Evolutionary conservation across 441 rosid species (phyloP).

Genomic region (Gossypium schwendimanii): DNA sequence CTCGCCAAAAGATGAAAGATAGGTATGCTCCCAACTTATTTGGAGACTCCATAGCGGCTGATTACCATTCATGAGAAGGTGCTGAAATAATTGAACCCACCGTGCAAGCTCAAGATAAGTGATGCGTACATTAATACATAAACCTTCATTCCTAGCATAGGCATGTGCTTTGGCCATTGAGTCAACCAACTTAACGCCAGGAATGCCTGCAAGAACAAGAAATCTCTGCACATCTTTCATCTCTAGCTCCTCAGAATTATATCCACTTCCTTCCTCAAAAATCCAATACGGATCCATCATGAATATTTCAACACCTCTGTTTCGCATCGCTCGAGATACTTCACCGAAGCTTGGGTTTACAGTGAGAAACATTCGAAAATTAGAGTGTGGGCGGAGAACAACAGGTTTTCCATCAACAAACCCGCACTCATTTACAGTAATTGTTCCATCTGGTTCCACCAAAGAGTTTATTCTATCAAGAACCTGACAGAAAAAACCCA

Average conservation of each 20-base stretch:
- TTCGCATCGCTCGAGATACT: slow-evolving; percentile 96
- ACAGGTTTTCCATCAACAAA: slow-evolving; percentile 81
- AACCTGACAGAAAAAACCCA: slow-evolving; percentile 43
- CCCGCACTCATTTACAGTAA: slow-evolving; percentile 91
- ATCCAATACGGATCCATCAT: slow-evolving; percentile 95
- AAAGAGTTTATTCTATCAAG: slow-evolving; percentile 98
- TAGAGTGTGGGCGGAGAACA: slow-evolving; percentile 73
- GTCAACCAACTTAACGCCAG: slow-evolving; percentile 52
- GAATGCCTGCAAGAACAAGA: slow-evolving; percentile 74
- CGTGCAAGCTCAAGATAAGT: slow-evolving; percentile 85
- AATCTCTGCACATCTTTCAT: slow-evolving; percentile 59
- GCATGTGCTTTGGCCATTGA: slow-evolving; percentile 89
- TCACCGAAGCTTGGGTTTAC: slow-evolving; percentile 88
- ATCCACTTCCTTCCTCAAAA: slow-evolving; percentile 36
- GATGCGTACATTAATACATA: slow-evolving; percentile 40
- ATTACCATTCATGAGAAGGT: slow-evolving; percentile 69
- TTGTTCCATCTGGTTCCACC: slow-evolving; percentile 87
- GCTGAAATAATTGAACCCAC: slow-evolving; percentile 81
- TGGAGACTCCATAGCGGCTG: slow-evolving; percentile 82
- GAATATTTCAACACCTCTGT: slow-evolving; percentile 93
- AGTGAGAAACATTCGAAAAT: slow-evolving; percentile 84
- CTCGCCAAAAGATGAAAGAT: slow-evolving; percentile 75
- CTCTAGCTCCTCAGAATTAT: slow-evolving; percentile 42
- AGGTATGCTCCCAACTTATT: slow-evolving; percentile 85
- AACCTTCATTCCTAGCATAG: slow-evolving; percentile 58